Evolutionary conservation across 768 basidiomycete genomes (phyloP), one percentile per base, ranked within the genome.

Genomic region (Termitomyces sp.): DNA sequence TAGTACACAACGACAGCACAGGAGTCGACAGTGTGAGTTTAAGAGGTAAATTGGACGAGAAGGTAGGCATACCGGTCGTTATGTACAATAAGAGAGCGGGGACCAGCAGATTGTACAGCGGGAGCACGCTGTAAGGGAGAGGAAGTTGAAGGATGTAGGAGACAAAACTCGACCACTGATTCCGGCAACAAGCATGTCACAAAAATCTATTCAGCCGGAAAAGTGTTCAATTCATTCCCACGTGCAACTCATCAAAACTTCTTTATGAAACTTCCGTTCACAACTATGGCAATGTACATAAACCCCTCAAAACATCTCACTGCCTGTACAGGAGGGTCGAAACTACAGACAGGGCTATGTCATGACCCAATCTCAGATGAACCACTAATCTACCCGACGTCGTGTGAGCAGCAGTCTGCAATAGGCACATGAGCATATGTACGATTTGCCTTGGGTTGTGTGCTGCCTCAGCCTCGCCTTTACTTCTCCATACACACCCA

Each of bases 391-490:
- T 5, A n/a, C 38, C 13, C n/a, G 40, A 41, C 40, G 2, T 11
- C 9, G 20, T 43, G 41, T 43, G 9, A 41, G 9, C 8, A 10
- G 41, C 43, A 45, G n/a, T 45, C 50, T 51, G 35, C 16, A 53
- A 47, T 30, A 54, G 26, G 7, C 47, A 46, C 30, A 52, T 62
- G 16, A 62, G 58, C 24, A 43, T n/a, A 13, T 30, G 16, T 55
- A 26, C 26, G 20, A 9, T 13, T 13, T 24, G 30, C 40, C 13
- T 16, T 22, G 26, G 35, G 57, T 52, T 52, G 36, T 55, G 58
- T 47, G 58, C 52, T 32, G 72, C 72, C 86, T 92, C 90, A 88
- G 90, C 82, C 90, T 92, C 90, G 90, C 90, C 90, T 92, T 92
- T 77, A 80, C 72, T 65, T 87, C 89, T 76, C 76, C 90, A 90